Conservation (phyloP, 371 early-diverging fungal genomes). For the Neoconidiobolus thromboides region DNA sequence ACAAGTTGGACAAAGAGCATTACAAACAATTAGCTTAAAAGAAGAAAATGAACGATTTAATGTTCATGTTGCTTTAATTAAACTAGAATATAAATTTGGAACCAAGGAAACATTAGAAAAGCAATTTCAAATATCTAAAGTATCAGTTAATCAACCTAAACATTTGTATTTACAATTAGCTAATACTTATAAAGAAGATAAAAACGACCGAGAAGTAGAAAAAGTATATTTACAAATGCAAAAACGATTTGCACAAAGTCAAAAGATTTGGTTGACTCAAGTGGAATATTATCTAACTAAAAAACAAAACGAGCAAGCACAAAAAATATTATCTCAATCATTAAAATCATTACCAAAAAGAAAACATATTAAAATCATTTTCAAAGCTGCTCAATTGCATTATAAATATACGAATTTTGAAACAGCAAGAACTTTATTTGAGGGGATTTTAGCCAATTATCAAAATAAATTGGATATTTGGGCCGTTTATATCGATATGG, state of each 20-base stretch:
- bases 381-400: conserved; percentile 85
- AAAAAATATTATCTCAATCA: conserved; percentile 47
- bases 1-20: conserved; percentile 76
- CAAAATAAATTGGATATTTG: conserved; percentile 90
- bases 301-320: conserved; percentile 33
- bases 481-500: conserved; percentile 91
- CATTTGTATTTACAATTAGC: conserved; percentile 68
- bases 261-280: conserved; percentile 76
- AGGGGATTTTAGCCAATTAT: conserved; percentile 74
- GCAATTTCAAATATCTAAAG: conserved; percentile 58
- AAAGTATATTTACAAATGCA: conserved; percentile 48
- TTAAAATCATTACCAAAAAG: conserved; percentile 71
- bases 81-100: conserved; percentile 87
- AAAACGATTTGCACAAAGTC: conserved; percentile 67
- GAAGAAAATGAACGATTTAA: conserved; percentile 92
- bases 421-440: conserved; percentile 88
- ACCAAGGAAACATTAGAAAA: conserved; percentile 49
- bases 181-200: conserved; percentile 68
- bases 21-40: conserved; percentile 77
- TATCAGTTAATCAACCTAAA: conserved; percentile 66
- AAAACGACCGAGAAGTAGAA: conserved; percentile 54
- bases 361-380: conserved; percentile 43
- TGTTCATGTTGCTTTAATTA: conserved; percentile 84
- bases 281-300: conserved; percentile 54
- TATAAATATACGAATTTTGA: conserved; percentile 86